These are phyloP conservation scores for Phoenix dactylifera DNA, from an alignment of 176 grass and related monocot genomes.

Conservation along the genomic window DNA sequence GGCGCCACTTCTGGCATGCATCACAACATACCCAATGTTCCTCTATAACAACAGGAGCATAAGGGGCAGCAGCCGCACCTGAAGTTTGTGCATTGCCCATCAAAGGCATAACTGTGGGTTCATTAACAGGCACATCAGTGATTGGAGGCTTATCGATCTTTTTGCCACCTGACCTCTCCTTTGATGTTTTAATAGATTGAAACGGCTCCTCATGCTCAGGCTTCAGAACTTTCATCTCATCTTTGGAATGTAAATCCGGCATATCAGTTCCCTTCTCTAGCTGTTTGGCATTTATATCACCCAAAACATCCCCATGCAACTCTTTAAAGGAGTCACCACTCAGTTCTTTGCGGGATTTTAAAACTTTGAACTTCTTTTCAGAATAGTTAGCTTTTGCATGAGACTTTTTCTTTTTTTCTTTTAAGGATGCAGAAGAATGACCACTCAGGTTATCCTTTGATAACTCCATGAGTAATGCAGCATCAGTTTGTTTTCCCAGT, in stretches of 20 bases:
- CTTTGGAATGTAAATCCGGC: conserved; percentile 27
- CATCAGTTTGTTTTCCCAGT: conserved; percentile 39
- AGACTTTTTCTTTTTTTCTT: conserved; percentile 51
- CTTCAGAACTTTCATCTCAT: conserved; percentile 31
- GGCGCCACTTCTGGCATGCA: conserved; percentile 88
- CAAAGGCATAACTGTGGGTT: conserved; percentile 32
- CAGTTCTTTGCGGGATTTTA: conserved; percentile 42
- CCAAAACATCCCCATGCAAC: conserved; percentile 20
- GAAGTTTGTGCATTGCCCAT: conserved; percentile 32
- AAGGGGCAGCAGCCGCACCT: conserved; percentile 30
- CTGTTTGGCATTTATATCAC: conserved; percentile 11
- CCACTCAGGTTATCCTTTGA: conserved; percentile 29
- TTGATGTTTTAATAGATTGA: conserved; percentile 35
- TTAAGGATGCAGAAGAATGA: conserved; percentile 33
- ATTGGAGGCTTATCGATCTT: conserved; percentile 36
- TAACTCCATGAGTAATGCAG: conserved; percentile 34
- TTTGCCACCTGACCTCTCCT: conserved; percentile 36
- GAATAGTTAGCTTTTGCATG: conserved; percentile 38
- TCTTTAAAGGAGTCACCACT: conserved; percentile 25
- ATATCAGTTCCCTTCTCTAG: conserved; percentile 42
- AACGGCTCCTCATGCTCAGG: conserved; percentile 44
- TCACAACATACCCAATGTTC: conserved; percentile 96
- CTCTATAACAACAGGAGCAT: conserved; percentile 54
- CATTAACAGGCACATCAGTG: conserved; percentile 27
- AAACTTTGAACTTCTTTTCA: conserved; percentile 44